A percentile compares a stretch with the other conserved stretches of the same genome.
phyloP scores from a whole-genome alignment of 169 alveolate species.

The Plasmodium inui region DNA sequence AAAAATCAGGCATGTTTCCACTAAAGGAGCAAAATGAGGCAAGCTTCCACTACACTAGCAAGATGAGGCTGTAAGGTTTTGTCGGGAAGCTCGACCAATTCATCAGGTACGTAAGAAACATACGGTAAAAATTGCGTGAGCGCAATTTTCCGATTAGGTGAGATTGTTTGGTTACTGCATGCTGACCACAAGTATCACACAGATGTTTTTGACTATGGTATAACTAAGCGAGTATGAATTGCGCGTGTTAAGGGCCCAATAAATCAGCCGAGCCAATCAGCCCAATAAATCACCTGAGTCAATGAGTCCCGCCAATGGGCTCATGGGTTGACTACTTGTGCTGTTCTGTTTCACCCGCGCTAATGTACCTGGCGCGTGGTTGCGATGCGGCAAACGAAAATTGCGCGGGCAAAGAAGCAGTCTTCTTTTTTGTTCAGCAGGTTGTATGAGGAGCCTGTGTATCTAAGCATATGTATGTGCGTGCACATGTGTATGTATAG shows the following conservation, averaged over 20 bases:
- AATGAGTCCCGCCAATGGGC: neutral
- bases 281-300: neutral
- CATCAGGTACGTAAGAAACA: neutral
- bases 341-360: neutral
- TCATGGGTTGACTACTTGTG: neutral
- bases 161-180: neutral
- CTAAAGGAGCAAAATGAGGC: neutral
- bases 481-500: neutral
- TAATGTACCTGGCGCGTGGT: neutral
- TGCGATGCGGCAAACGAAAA: neutral
- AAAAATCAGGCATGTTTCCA: neutral
- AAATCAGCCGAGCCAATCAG: too few species aligned
- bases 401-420: neutral
- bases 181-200: neutral
- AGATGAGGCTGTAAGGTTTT: too few species aligned
- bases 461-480: neutral
- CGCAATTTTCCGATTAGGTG: neutral
- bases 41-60: neutral
- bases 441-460: neutral
- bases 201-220: neutral
- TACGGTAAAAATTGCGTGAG: neutral
- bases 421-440: neutral
- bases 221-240: neutral
- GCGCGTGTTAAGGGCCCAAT: neutral
- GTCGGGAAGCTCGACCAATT: too few species aligned